A percentile compares a stretch with the other conserved stretches of the same genome.
phyloP scores from a whole-genome alignment of 164 flowering plant species.

The Cinnamomum micranthum region DNA sequence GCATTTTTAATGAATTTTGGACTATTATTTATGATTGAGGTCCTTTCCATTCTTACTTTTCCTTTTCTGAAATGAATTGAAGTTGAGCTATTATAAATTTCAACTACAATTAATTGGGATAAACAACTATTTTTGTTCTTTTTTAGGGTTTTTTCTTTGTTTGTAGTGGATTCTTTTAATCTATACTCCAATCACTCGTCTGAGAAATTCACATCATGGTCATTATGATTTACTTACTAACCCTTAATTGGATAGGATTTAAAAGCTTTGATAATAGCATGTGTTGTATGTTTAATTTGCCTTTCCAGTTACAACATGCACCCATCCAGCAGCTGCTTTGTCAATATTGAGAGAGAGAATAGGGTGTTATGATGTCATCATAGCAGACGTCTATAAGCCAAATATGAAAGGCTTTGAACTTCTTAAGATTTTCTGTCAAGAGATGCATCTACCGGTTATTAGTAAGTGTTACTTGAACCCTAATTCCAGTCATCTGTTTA shows the following conservation, averaged over 20 bases:
- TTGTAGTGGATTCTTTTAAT: no score
- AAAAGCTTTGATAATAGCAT: background rate
- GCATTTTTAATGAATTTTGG: background rate
- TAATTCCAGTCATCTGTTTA: constrained; percentile 37
- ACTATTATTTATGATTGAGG: no score
- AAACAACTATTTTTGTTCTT: no score
- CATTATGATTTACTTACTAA: no score
- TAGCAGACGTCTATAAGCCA: constrained; percentile 95
- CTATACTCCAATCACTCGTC: no score
- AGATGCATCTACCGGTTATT: constrained; percentile 92
- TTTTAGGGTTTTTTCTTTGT: no score
- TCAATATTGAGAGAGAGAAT: constrained; percentile 71
- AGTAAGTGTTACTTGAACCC: constrained; percentile 75
- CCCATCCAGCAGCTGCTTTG: constrained; percentile 69
- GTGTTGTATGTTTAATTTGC: background rate
- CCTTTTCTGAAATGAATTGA: no score
- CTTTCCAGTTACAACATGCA: constrained; percentile 75
- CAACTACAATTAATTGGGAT: no score
- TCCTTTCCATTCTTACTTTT: no score
- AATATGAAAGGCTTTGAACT: constrained; percentile 96
- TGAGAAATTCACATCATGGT: no score
- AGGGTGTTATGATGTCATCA: constrained; percentile 75
- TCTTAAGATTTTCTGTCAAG: constrained; percentile 83
- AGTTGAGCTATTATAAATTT: background rate
- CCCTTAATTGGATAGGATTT: no score